These are phyloP conservation scores for Neofusicoccum sp. DNA, from an alignment of 2,329 filamentous ascomycete genomes.

Conservation along the genomic window DNA sequence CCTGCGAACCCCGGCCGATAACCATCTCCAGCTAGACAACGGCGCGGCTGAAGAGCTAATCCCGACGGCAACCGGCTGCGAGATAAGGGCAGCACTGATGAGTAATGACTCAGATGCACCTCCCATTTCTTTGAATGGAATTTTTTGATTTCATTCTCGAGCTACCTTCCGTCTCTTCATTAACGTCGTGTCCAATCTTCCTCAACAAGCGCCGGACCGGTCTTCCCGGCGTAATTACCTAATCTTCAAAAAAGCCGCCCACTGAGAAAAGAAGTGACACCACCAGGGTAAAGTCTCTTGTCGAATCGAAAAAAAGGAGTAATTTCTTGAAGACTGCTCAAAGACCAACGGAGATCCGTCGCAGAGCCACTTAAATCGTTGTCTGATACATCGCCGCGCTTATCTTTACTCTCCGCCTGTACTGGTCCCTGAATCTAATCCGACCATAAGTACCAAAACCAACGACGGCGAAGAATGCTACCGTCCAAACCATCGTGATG, in stretches of 20 bases:
- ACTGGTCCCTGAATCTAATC: constrained; percentile 64
- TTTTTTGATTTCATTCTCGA: background rate
- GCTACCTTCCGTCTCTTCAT: constrained; percentile 1
- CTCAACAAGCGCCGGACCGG: background rate
- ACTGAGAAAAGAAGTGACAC: background rate
- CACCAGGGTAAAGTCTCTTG: constrained; percentile 11
- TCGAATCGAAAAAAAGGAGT: background rate
- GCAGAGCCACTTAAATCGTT: background rate
- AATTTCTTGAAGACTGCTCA: background rate
- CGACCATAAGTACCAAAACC: constrained; percentile 66
- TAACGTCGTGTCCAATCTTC: background rate
- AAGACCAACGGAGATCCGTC: background rate
- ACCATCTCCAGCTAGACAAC: background rate
- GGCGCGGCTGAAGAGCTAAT: background rate
- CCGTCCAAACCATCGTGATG: constrained; percentile 62
- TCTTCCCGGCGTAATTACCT: background rate
- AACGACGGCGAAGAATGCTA: constrained; percentile 54
- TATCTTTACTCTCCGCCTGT: constrained; percentile 52
- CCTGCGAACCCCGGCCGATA: background rate
- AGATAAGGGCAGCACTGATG: background rate
- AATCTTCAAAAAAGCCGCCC: background rate
- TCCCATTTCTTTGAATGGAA: too few relatives aligned
- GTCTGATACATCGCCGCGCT: constrained; percentile 23
- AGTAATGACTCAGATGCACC: background rate
- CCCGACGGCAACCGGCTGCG: background rate